Evolutionary conservation across 2,329 filamentous ascomycete genomes (phyloP), one percentile per base, ranked within the genome.

Genomic region (Dothideomycetes sp.): DNA sequence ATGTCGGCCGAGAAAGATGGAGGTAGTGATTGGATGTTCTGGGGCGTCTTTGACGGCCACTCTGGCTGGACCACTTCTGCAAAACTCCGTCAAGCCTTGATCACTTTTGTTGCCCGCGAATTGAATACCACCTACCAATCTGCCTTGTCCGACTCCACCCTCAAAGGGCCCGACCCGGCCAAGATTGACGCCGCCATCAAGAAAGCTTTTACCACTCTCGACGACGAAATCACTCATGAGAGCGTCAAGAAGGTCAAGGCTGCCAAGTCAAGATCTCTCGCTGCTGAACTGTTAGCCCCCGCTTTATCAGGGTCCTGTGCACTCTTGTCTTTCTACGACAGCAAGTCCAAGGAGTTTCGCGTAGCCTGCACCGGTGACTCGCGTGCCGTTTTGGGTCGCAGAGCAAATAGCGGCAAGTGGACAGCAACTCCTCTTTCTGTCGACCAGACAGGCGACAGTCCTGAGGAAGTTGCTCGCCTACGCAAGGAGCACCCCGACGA

Each of bases 1-100:
- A 66, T 73, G 30, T 69, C 72, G 18, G 68, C 70, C 12, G 67
- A 69, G 5, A 66, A 73, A 52, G 63, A 73, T 56, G 48, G 69
- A 14, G 77, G 70, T 43, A 84, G 75, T 45, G 93, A 98, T 62
- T 98, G 91, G 91, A 96, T 96, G 87, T 98, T 98, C 61, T 98
- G 93, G 91, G 91, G 88, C 42, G 88, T 98, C 14, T 98, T 96
- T 61, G 91, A 98, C 57, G 91, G 91, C 1, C 91, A 98, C 62
- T 85, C 84, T 34, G 91, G 91, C 50, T 98, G 91, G 91, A 95
- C 91, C 4, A 98, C 91, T 5, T 96, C 91, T 30, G 91, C 91
- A 15, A 96, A 94, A 57, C 69, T 98, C 43, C 83, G 91, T 42
- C 87, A 98, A 61, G 81, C 84, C 11, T 72, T 98, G 41, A 95